phyloP scores from a whole-genome alignment of 805 yeast species.

The Cyberlindnera euphorbiae region DNA sequence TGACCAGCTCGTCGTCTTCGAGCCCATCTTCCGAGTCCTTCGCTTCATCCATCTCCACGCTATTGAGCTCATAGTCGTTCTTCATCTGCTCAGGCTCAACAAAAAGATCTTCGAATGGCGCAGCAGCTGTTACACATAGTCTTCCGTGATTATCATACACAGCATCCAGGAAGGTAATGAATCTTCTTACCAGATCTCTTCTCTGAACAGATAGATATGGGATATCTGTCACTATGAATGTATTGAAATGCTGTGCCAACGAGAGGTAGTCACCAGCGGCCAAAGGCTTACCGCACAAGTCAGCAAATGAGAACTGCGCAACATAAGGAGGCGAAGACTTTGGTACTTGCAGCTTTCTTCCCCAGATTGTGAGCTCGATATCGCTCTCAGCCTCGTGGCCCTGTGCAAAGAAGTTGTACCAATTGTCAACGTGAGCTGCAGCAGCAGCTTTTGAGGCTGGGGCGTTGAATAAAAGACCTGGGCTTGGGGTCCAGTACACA shows the following conservation, averaged over 20 bases:
- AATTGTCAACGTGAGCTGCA: constrained; percentile 56
- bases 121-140: constrained; percentile 84
- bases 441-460: constrained; percentile 47
- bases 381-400: constrained; percentile 40
- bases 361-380: constrained; percentile 69
- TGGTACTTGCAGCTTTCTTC: constrained; percentile 76
- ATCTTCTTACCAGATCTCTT: constrained; percentile 82
- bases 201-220: constrained; percentile 76
- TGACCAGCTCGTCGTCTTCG: constrained; percentile 46
- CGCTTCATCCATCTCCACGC: constrained; percentile 17
- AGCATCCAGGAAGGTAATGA: constrained; percentile 92
- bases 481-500: constrained; percentile 71
- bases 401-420: constrained; percentile 79
- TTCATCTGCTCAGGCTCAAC: constrained; percentile 67
- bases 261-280: constrained; percentile 94
- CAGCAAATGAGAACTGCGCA: constrained; percentile 83
- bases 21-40: constrained; percentile 5
- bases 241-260: constrained; percentile 67
- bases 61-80: constrained; percentile 30
- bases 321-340: constrained; percentile 70
- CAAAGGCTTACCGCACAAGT: constrained; percentile 80
- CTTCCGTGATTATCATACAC: constrained; percentile 89
- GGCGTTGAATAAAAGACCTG: constrained; percentile 52
- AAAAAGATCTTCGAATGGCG: constrained; percentile 77
- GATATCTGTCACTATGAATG: constrained; percentile 87